phyloP scores from a whole-genome alignment of 805 yeast genomes.

The Spencermartinsiella europaea region DNA sequence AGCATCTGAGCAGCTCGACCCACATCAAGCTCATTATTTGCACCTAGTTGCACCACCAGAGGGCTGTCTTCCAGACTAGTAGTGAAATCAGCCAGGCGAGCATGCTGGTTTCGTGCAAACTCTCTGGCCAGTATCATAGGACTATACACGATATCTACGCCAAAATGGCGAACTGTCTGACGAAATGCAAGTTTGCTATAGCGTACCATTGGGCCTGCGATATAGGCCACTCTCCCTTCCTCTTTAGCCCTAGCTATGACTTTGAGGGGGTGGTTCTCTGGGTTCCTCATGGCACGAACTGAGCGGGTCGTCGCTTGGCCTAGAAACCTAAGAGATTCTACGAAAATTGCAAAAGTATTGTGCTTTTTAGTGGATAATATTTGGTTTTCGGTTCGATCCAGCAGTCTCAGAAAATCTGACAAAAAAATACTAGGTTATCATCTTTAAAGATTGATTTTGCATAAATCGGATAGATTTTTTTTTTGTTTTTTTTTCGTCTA shows the following conservation, averaged over 20 bases:
- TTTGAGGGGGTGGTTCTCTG: slow-evolving; percentile 48
- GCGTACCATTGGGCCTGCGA: slow-evolving; percentile 96
- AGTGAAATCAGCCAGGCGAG: slow-evolving; percentile 78
- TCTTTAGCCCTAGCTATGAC: slow-evolving; percentile 44
- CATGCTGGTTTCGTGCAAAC: slow-evolving; percentile 77
- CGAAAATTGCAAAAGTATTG: neutral
- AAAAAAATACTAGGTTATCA: too few species aligned
- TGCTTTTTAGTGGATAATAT: neutral
- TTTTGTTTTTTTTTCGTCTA: too few species aligned
- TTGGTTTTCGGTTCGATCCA: slow-evolving; percentile 1
- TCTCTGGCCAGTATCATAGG: slow-evolving; percentile 98
- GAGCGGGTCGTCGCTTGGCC: too few species aligned
- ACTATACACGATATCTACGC: slow-evolving; percentile 79
- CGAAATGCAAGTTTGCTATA: slow-evolving; percentile 93
- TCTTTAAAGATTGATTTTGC: too few species aligned
- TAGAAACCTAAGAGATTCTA: neutral
- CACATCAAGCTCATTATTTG: slow-evolving; percentile 76
- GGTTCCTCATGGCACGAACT: slow-evolving; percentile 34
- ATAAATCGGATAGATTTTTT: too few species aligned
- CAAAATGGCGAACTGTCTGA: slow-evolving; percentile 65
- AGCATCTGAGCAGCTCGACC: slow-evolving; percentile 81
- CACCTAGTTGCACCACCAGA: slow-evolving; percentile 85
- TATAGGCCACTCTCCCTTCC: slow-evolving; percentile 51
- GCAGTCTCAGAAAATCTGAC: neutral
- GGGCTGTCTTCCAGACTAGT: slow-evolving; percentile 68